Evolutionary conservation across 2,329 filamentous ascomycete species (phyloP).

Genomic region (Septoria petroselini): DNA sequence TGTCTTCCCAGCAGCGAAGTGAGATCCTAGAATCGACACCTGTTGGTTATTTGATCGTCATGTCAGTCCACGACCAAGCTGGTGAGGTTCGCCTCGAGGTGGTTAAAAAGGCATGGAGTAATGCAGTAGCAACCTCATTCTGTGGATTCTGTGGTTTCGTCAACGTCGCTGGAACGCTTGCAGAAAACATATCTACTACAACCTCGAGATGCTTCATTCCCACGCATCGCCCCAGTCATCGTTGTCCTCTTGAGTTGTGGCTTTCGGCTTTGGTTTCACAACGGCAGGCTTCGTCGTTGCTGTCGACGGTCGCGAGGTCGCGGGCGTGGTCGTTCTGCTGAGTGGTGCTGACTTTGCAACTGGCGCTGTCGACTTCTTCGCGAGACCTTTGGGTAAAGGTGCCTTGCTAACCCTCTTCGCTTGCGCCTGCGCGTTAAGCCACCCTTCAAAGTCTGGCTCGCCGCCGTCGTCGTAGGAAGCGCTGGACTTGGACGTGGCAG

Average conservation of each 20-base stretch:
- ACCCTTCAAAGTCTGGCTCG: constrained; percentile 93
- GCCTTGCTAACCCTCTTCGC: constrained; percentile 65
- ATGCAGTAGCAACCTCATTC: too few relatives aligned
- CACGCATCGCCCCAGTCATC: constrained; percentile 44
- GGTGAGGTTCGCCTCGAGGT: too few relatives aligned
- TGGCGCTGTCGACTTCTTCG: constrained; percentile 55
- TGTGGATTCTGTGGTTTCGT: neutral
- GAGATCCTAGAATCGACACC: too few relatives aligned
- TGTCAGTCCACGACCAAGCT: too few relatives aligned
- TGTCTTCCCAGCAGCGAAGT: too few relatives aligned
- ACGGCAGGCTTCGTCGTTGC: constrained; percentile 14
- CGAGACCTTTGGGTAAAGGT: constrained; percentile 76
- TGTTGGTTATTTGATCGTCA: too few relatives aligned
- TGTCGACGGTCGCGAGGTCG: constrained; percentile 29
- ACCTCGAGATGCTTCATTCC: constrained; percentile 25
- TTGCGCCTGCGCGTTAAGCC: constrained; percentile 81
- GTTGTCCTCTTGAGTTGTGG: constrained; percentile 34
- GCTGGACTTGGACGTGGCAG: constrained; percentile 21
- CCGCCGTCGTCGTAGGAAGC: constrained; percentile 73
- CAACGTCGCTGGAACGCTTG: neutral
- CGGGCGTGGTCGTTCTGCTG: constrained; percentile 22
- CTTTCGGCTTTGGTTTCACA: constrained; percentile 29
- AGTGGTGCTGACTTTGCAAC: constrained; percentile 31
- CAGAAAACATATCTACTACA: neutral
- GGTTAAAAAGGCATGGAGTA: too few relatives aligned